Base-by-base conservation (phyloP, 2,329 filamentous ascomycete species). In the Salinomyces thailandicus region DNA sequence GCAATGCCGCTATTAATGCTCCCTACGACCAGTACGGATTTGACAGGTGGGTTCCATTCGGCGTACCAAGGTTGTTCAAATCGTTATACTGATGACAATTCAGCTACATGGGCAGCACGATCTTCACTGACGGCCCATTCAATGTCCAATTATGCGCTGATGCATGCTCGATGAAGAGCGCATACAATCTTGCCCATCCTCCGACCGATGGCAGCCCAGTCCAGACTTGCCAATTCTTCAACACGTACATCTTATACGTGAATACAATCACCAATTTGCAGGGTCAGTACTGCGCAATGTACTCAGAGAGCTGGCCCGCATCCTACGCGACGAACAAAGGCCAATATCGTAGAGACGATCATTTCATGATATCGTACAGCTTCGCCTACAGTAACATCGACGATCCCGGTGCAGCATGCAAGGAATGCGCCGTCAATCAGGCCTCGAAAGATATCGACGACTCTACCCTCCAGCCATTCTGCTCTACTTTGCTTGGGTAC, bases 191-290 rank as follows among this genome's bases (percentile, higher is more conserved):
- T 16, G 38, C 32, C 13, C 44, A 53, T 40, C 51, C 49, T 8
- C 41, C 41, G 39, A 26, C 27, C 12, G 24, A 42, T 18, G 44
- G 42, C 11, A 18, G 4, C 15, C 34, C 38, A 12, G 38, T 51
- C 17, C 41, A 47, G 45, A 57, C 47, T 11, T 60, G 55, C 49
- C 47, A 49, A 19, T 58, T 54, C 45, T 53, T 53, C 46, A 56
- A 58, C 38, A 55, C 55, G 2, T 58, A 59, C 38, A 31, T 57
- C 9, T 39, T 58, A 11, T 41, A 49, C 20, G 50, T 50, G 32
- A 47, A 55, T 32, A 41, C 39, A 1, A 39, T 33, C 19, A 13
- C 35, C 24, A 38, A 43, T 12, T 27, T 40, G 3, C 37, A 43
- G 2, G 45, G 46, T 5, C 53, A 59, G 39, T 52, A 53, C 42